Evolutionary conservation across 352 stramenopile genomes (phyloP).

Genomic region (Phytophthora boehmeriae): DNA sequence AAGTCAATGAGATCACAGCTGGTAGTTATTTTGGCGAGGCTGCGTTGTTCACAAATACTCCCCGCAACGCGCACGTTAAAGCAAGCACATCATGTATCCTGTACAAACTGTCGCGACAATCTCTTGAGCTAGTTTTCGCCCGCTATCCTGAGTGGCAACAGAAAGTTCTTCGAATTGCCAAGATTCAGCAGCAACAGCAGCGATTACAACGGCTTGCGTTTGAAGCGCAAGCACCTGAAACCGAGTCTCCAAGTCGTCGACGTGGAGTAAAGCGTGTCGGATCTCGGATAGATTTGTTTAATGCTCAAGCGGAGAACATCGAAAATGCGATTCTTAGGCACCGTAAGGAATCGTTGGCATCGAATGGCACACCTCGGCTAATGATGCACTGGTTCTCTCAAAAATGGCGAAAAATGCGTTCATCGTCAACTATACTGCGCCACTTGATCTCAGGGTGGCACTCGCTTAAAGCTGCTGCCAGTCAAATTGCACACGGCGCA

Average conservation of each 20-base stretch:
- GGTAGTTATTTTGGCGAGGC: constrained; percentile 68
- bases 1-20: constrained; percentile 66
- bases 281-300: constrained; percentile 55
- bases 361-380: constrained; percentile 6
- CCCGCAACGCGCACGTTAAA: constrained; percentile 61
- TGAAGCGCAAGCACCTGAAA: constrained; percentile 42
- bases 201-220: constrained; percentile 46
- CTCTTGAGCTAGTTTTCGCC: constrained; percentile 64
- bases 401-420: constrained; percentile 19
- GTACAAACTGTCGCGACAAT: constrained; percentile 58
- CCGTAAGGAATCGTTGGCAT: constrained; percentile 14
- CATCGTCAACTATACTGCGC: constrained; percentile 7
- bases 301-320: constrained; percentile 53
- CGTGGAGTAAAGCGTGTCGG: constrained; percentile 27
- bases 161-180: constrained; percentile 67
- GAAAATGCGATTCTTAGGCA: constrained; percentile 52
- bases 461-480: constrained; percentile 4
- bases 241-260: constrained; percentile 12
- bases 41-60: constrained; percentile 59
- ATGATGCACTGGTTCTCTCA: constrained; percentile 20
- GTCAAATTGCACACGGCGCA: constrained; percentile 37
- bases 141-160: constrained; percentile 66
- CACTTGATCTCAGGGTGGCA: constrained; percentile 5
- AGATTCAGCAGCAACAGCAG: constrained; percentile 71
- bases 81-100: constrained; percentile 70